These are phyloP conservation scores for Gentiana straminea DNA, from an alignment of 257 asterid species.

Conservation along the genomic window DNA sequence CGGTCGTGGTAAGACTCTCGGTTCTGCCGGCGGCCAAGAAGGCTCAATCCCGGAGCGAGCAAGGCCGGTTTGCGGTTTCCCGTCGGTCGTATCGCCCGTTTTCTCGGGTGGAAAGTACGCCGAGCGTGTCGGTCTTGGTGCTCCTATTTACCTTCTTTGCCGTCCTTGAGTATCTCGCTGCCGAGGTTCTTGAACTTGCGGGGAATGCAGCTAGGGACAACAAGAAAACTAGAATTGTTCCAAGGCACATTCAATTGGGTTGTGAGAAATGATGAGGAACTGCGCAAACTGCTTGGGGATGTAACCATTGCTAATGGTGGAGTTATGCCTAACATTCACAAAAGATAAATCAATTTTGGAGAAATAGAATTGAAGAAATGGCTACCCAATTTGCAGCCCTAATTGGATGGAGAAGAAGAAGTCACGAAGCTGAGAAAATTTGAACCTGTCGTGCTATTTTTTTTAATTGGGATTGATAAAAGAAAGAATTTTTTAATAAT, in stretches of 20 bases:
- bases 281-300: slow-evolving; percentile 46
- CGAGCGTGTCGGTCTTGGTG: slow-evolving; percentile 60
- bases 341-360: no score
- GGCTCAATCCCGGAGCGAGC: slow-evolving; percentile 56
- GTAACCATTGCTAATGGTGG: slow-evolving; percentile 71
- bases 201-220: slow-evolving; percentile 66
- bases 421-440: no score
- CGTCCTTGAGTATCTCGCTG: slow-evolving; percentile 41
- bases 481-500: no score
- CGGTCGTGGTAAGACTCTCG: slow-evolving; percentile 74
- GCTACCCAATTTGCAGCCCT: no score
- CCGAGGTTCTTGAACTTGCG: slow-evolving; percentile 70
- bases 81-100: slow-evolving; percentile 58
- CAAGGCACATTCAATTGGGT: slow-evolving; percentile 66
- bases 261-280: slow-evolving; percentile 59
- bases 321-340: slow-evolving; percentile 56
- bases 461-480: no score
- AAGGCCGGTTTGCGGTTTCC: slow-evolving; percentile 62
- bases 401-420: no score
- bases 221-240: slow-evolving; percentile 55
- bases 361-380: no score
- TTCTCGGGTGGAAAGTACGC: slow-evolving; percentile 48
- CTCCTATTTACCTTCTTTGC: slow-evolving; percentile 62
- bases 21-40: slow-evolving; percentile 67
- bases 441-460: no score